These are phyloP conservation scores for Amylocarpus encephaloides DNA, from an alignment of 2,329 filamentous ascomycete species.

Conservation along the genomic window DNA sequence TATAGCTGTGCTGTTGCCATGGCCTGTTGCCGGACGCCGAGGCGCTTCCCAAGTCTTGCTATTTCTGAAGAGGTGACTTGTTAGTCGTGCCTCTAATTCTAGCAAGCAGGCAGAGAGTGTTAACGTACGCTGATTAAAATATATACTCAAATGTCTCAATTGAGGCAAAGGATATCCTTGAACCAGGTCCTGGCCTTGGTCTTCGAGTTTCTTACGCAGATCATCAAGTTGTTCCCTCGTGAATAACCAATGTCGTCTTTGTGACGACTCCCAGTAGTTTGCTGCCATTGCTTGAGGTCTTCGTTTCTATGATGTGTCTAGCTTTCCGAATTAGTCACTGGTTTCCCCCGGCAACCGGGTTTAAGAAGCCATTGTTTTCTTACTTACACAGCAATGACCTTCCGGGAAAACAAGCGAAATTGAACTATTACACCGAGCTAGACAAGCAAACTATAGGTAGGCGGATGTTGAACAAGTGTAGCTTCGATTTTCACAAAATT, in stretches of 20 bases:
- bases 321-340: background rate
- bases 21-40: conserved; percentile 82
- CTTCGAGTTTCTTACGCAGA: conserved; percentile 69
- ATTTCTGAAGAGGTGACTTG: conserved; percentile 52
- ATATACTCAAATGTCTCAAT: conserved; percentile 76
- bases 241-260: conserved; percentile 86
- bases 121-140: conserved; percentile 76
- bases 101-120: background rate
- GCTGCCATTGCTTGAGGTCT: conserved; percentile 33
- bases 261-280: conserved; percentile 95
- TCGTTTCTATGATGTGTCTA: no score
- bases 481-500: no score
- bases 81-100: background rate
- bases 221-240: conserved; percentile 72
- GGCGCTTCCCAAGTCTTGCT: conserved; percentile 73
- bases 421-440: no score
- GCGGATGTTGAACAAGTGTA: no score
- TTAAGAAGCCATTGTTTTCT: no score
- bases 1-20: conserved; percentile 93
- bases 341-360: no score
- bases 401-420: no score
- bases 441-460: no score
- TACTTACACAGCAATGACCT: no score
- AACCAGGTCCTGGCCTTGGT: conserved; percentile 66
- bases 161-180: conserved; percentile 79